Evolutionary conservation across 352 stramenopile species (phyloP), one percentile per base, ranked within the genome.

Genomic region (Globisporangium viniferum): DNA sequence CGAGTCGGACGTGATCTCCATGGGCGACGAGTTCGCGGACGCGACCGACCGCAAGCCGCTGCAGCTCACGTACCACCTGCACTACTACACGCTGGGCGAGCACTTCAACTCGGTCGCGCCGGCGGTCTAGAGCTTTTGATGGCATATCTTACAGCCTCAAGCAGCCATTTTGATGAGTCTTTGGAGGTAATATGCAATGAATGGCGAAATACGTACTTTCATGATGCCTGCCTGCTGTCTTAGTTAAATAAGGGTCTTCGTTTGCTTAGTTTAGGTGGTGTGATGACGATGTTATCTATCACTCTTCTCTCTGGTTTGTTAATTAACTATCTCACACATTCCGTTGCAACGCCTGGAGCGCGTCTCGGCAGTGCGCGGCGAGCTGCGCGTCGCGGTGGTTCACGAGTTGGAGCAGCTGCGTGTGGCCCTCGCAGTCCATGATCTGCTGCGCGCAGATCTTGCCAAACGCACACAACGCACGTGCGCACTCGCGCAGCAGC

Each of bases 41-140:
- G 64, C 69, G 9, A 76, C 85, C 27, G 78, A 85, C 20, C 63
- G 73, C 12, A 77, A 90, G 63, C 83, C 91, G 7, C 88, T 99
- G 54, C 80, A 93, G 64, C 73, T 99, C 60, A 98, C 95, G 24
- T 96, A 93, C 65, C 98, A 99, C 77, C 76, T 98, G 66, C 93
- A 99, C 79, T 99, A 99, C 79, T 99, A 99, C 85, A 92, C 97
- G 41, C 86, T 99, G 41, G 98, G 98, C n/a, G 97, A 99, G 73
- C 98, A 99, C 80, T 99, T 99, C 77, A 99, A 99, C 89, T 98
- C 95, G 44, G 93, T 99, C 35, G 72, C 53, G 53, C 46, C 71
- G 0, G 54, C 62, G 33, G 20, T 48, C n/a, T 46, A 61, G 56
- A n/a, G 24, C 7, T 27, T 59, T 22, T 22, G 24, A 20, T 39